These are phyloP conservation scores for Xylaria sp. DNA, from an alignment of 2,329 filamentous ascomycete species.

Conservation along the genomic window DNA sequence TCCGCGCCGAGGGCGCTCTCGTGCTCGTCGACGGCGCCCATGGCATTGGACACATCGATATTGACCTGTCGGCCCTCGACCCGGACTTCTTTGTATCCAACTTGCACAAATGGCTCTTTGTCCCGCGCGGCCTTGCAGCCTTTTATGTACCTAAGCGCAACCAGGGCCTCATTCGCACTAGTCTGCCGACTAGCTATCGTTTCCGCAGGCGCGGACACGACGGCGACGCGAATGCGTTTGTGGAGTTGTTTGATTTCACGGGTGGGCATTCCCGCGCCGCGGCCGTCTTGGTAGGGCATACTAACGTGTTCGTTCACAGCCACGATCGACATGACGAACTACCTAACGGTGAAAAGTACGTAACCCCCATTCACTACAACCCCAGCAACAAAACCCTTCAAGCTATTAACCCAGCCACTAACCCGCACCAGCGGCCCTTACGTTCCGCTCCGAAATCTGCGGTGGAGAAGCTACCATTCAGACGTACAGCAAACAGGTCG, in stretches of 20 bases:
- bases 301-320: constrained; percentile 43
- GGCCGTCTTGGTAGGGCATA: neutral
- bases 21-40: constrained; percentile 71
- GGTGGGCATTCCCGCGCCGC: constrained; percentile 15
- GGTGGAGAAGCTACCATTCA: constrained; percentile 64
- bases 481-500: constrained; percentile 57
- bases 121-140: constrained; percentile 67
- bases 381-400: neutral
- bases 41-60: constrained; percentile 64
- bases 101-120: constrained; percentile 71
- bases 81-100: constrained; percentile 73
- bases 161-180: constrained; percentile 66
- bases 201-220: constrained; percentile 49
- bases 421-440: constrained; percentile 52
- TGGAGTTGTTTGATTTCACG: constrained; percentile 46
- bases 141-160: constrained; percentile 66
- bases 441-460: constrained; percentile 61
- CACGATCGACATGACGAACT: constrained; percentile 64
- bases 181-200: constrained; percentile 68
- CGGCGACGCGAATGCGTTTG: constrained; percentile 18
- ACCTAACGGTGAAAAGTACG: constrained; percentile 56
- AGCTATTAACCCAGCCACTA: constrained; percentile 25
- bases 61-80: constrained; percentile 61
- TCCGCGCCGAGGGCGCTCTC: constrained; percentile 60
- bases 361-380: neutral